These are phyloP conservation scores for Beauveria rudraprayagi DNA, from an alignment of 2,329 filamentous ascomycete genomes.

Conservation along the genomic window DNA sequence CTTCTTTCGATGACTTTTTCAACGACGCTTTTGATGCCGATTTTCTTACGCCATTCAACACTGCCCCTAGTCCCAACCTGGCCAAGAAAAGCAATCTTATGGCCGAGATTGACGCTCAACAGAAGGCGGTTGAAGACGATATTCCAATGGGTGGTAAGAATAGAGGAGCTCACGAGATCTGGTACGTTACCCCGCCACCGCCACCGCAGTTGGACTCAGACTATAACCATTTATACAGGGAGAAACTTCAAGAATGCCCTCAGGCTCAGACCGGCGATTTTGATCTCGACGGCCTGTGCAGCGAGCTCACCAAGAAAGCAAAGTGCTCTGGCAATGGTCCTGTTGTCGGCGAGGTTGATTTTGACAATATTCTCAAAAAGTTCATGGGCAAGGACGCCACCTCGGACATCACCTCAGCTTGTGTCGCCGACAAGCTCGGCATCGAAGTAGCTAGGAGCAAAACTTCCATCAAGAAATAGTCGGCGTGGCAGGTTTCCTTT, in stretches of 20 bases:
- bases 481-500: background rate
- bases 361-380: constrained; percentile 67
- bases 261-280: constrained; percentile 87
- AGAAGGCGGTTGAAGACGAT: constrained; percentile 63
- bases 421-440: constrained; percentile 46
- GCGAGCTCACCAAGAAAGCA: constrained; percentile 88
- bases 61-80: constrained; percentile 36
- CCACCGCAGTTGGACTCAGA: background rate
- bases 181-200: background rate
- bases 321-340: constrained; percentile 89
- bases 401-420: constrained; percentile 24
- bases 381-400: constrained; percentile 43
- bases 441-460: constrained; percentile 35
- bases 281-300: constrained; percentile 87
- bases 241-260: constrained; percentile 77
- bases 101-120: constrained; percentile 66
- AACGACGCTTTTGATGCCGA: constrained; percentile 76
- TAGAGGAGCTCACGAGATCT: constrained; percentile 2
- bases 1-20: constrained; percentile 64
- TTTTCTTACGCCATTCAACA: constrained; percentile 74
- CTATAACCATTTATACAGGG: constrained; percentile 55
- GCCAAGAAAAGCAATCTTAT: constrained; percentile 61
- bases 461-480: constrained; percentile 7
- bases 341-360: constrained; percentile 81
- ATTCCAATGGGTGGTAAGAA: constrained; percentile 21